These are phyloP conservation scores for Leptographium flavum DNA, from an alignment of 2,329 filamentous ascomycete genomes.

Conservation along the genomic window DNA sequence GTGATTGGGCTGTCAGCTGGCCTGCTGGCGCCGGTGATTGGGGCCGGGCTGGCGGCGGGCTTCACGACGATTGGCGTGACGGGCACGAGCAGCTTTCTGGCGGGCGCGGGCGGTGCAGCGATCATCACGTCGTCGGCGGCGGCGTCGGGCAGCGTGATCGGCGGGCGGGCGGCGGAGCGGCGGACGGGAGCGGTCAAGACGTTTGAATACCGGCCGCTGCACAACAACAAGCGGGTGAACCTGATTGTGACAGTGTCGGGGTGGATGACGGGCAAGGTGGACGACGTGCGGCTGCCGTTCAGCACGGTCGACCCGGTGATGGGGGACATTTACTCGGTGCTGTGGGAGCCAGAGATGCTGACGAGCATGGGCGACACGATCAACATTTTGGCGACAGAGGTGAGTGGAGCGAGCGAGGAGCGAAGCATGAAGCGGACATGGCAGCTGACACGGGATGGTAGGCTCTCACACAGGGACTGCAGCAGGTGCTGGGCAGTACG, in stretches of 20 bases:
- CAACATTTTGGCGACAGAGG: slow-evolving; percentile 94
- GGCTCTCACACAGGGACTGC: slow-evolving; percentile 89
- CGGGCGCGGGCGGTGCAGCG: slow-evolving; percentile 81
- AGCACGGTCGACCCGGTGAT: slow-evolving; percentile 95
- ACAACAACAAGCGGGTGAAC: slow-evolving; percentile 97
- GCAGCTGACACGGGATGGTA: slow-evolving; percentile 18
- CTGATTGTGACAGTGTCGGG: slow-evolving; percentile 89
- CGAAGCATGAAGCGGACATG: no score
- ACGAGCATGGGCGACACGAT: slow-evolving; percentile 97
- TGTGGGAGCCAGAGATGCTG: slow-evolving; percentile 98
- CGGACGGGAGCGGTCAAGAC: slow-evolving; percentile 87
- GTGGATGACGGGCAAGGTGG: slow-evolving; percentile 97
- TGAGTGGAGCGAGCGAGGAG: no score
- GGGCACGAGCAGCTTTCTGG: slow-evolving; percentile 78
- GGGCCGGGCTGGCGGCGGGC: slow-evolving; percentile 81
- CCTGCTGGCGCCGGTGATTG: slow-evolving; percentile 82
- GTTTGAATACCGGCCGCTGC: slow-evolving; percentile 89
- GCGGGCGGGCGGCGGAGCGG: slow-evolving; percentile 68
- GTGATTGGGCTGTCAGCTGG: slow-evolving; percentile 94
- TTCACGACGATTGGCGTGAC: slow-evolving; percentile 90
- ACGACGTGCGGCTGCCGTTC: slow-evolving; percentile 89
- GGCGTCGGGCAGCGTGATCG: slow-evolving; percentile 75
- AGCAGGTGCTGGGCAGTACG: slow-evolving; percentile 86
- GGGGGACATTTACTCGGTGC: slow-evolving; percentile 92
- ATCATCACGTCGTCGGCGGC: slow-evolving; percentile 86